Conservation (phyloP, 306 rosid genomes). For the Cucurbita ficifolia region DNA sequence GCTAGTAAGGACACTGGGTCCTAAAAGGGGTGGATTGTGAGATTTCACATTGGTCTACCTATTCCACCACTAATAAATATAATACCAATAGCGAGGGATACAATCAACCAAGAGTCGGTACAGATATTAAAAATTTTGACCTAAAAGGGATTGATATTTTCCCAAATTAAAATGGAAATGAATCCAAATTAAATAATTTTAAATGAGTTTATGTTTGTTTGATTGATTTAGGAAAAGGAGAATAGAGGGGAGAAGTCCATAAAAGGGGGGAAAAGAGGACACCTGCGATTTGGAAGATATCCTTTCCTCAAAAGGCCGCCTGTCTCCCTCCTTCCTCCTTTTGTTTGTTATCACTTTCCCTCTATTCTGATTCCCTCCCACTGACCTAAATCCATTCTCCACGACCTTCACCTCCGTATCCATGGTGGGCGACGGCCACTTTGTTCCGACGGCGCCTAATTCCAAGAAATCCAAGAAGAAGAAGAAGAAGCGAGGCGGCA, state of each 20-base stretch:
- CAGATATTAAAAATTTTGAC: too few relatives aligned
- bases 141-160: too few relatives aligned
- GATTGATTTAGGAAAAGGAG: neutral
- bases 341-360: neutral
- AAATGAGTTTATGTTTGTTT: neutral
- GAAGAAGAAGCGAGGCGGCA: conserved; percentile 67
- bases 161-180: too few relatives aligned
- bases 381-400: neutral
- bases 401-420: neutral
- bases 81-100: too few relatives aligned
- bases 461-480: conserved; percentile 43
- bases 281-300: neutral
- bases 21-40: too few relatives aligned
- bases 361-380: neutral
- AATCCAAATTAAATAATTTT: too few relatives aligned
- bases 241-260: neutral
- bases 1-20: too few relatives aligned
- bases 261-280: neutral
- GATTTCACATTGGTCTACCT: too few relatives aligned
- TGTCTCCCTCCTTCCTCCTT: neutral
- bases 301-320: neutral
- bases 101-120: too few relatives aligned
- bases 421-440: conserved; percentile 40
- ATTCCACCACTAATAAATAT: too few relatives aligned
- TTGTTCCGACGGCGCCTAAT: conserved; percentile 13